A percentile compares a stretch with the other conserved stretches of the same genome.
Evolutionary conservation across 257 asterid species (phyloP).

Genomic region (Nemophila menziesii): DNA sequence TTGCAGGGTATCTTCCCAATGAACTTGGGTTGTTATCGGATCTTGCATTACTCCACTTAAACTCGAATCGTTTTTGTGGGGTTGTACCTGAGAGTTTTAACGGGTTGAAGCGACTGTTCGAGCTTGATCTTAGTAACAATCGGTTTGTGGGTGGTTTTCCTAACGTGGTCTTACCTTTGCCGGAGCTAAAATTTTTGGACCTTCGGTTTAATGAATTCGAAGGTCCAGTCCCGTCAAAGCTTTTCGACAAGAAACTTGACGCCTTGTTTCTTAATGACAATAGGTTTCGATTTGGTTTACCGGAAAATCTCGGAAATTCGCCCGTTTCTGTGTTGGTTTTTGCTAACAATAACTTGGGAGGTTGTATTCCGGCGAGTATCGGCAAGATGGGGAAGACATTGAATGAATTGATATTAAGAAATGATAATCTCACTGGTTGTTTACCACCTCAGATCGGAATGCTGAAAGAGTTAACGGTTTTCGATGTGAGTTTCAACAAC

Average conservation of each 20-base stretch:
- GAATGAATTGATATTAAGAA: slow-evolving; percentile 43
- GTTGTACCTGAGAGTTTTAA: slow-evolving; percentile 32
- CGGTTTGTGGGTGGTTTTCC: slow-evolving; percentile 67
- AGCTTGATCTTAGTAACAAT: slow-evolving; percentile 62
- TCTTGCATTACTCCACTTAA: slow-evolving; percentile 55
- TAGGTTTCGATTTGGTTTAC: slow-evolving; percentile 47
- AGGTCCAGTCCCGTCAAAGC: slow-evolving; percentile 36
- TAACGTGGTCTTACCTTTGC: slow-evolving; percentile 37
- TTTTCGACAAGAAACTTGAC: slow-evolving; percentile 45
- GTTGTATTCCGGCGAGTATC: slow-evolving; percentile 55
- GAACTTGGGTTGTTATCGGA: slow-evolving; percentile 54
- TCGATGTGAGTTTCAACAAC: slow-evolving; percentile 53
- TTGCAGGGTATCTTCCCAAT: slow-evolving; percentile 56
- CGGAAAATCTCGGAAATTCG: slow-evolving; percentile 52
- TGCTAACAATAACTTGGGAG: slow-evolving; percentile 56
- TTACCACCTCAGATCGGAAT: slow-evolving; percentile 47
- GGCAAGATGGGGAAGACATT: slow-evolving; percentile 48
- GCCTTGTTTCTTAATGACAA: slow-evolving; percentile 60
- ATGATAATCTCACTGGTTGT: slow-evolving; percentile 63
- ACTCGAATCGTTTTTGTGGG: slow-evolving; percentile 66
- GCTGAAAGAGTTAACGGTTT: slow-evolving; percentile 41
- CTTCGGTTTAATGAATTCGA: slow-evolving; percentile 65
- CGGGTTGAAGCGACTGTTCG: slow-evolving; percentile 31
- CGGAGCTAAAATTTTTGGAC: slow-evolving; percentile 43
- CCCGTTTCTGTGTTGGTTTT: slow-evolving; percentile 60